A percentile compares a stretch with the other conserved stretches of the same genome.
Evolutionary conservation across 2,329 filamentous ascomycete species (phyloP).

Genomic region (Drechslera avenae): DNA sequence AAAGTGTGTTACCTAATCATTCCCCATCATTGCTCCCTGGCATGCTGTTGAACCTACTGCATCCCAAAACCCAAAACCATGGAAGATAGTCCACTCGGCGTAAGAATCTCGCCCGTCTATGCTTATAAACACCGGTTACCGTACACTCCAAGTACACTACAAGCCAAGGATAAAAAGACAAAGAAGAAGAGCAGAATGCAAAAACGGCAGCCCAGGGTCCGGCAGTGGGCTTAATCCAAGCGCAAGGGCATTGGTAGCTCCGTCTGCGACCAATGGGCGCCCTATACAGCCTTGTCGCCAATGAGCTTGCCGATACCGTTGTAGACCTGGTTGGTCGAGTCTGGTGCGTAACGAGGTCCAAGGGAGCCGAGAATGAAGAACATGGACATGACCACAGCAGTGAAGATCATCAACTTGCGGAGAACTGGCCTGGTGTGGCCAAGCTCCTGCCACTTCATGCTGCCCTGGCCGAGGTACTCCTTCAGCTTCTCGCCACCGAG

Average conservation of each 20-base stretch:
- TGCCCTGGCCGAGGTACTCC: constrained; percentile 73
- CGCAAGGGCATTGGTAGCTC: not conserved
- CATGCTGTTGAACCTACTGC: constrained; percentile 26
- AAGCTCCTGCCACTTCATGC: constrained; percentile 84
- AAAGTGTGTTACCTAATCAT: constrained; percentile 38
- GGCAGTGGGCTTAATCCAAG: not conserved
- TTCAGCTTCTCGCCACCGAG: constrained; percentile 82
- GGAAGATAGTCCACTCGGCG: constrained; percentile 24
- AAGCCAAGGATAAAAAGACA: constrained; percentile 37
- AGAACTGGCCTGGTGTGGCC: constrained; percentile 75
- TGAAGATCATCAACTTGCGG: constrained; percentile 77
- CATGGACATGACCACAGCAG: constrained; percentile 64
- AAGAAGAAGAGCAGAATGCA: constrained; percentile 25
- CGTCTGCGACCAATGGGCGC: not conserved
- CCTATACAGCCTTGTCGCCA: constrained; percentile 32
- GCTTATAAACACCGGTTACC: constrained; percentile 35
- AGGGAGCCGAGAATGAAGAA: constrained; percentile 69
- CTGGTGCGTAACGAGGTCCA: constrained; percentile 47
- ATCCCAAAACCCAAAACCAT: constrained; percentile 16
- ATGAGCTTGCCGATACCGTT: constrained; percentile 45
- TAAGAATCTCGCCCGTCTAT: constrained; percentile 42
- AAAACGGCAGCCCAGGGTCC: constrained; percentile 1
- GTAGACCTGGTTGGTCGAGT: constrained; percentile 42
- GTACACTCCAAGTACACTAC: constrained; percentile 30
- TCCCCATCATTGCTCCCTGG: constrained; percentile 35